Percentiles rank a stretch among this genome's conserved stretches.
Evolutionary conservation across 768 basidiomycete genomes (phyloP).

Genomic region (Tricholoma furcatifolium): DNA sequence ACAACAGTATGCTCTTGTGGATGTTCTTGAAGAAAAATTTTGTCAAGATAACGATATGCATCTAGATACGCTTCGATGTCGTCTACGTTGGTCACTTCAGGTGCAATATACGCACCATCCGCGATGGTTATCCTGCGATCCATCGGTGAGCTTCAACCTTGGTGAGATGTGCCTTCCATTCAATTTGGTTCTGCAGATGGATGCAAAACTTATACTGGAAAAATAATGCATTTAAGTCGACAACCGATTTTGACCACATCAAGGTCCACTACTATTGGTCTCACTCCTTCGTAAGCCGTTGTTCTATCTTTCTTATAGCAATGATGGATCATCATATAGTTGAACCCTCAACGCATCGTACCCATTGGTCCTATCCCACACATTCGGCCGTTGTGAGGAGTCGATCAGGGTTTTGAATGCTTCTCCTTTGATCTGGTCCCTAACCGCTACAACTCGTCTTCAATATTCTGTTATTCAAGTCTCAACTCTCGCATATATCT

Average conservation of each 20-base stretch:
- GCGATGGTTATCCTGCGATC: conserved; percentile 82
- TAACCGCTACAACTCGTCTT: too few relatives aligned
- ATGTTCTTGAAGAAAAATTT: background rate
- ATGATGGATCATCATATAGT: conserved; percentile 40
- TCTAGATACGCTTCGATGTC: conserved; percentile 79
- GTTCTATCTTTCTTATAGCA: too few relatives aligned
- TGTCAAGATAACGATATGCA: background rate
- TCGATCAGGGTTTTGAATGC: background rate
- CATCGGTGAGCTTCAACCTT: conserved; percentile 44
- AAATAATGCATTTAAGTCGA: conserved; percentile 77
- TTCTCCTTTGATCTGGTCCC: too few relatives aligned
- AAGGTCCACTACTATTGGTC: conserved; percentile 74
- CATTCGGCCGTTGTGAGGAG: conserved; percentile 53
- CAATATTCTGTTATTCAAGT: too few relatives aligned
- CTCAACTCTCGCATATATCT: too few relatives aligned
- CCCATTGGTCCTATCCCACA: conserved; percentile 69
- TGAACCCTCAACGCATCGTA: conserved; percentile 75
- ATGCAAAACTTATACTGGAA: conserved; percentile 90
- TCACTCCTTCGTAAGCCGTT: conserved; percentile 36
- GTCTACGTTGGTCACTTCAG: conserved; percentile 93
- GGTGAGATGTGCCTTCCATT: background rate
- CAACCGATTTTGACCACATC: conserved; percentile 88
- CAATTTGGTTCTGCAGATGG: conserved; percentile 47
- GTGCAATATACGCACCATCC: conserved; percentile 83
- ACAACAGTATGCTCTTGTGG: conserved; percentile 64